phyloP scores from a whole-genome alignment of 164 flowering plant genomes.

The Paratinospora sagittata region DNA sequence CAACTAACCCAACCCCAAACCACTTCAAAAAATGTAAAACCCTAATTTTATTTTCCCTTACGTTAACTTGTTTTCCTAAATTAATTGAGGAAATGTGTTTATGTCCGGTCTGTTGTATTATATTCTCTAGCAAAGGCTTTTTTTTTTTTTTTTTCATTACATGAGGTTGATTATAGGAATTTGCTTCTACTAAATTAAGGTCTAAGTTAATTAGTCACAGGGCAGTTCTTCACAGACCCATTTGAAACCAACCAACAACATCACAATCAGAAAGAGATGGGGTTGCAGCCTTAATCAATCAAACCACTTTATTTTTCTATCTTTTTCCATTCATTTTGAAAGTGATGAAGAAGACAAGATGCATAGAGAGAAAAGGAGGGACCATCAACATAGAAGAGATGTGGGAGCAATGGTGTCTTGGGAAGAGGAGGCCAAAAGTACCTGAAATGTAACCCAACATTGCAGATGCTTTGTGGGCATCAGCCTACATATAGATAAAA shows the following conservation, averaged over 20 bases:
- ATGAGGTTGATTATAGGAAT: too few relatives aligned
- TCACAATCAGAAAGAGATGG: not conserved
- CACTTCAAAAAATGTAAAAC: too few relatives aligned
- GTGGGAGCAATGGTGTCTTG: not conserved
- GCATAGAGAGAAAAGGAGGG: not conserved
- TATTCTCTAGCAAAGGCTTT: too few relatives aligned
- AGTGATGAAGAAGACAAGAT: not conserved
- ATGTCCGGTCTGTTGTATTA: too few relatives aligned
- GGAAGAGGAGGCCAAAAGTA: not conserved
- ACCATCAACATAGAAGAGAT: too few relatives aligned
- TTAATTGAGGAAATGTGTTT: not conserved
- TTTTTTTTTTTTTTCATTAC: too few relatives aligned
- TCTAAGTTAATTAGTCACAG: not conserved
- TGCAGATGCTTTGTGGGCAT: too few relatives aligned
- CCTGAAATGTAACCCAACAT: not conserved
- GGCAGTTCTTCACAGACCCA: not conserved
- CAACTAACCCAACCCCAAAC: too few relatives aligned
- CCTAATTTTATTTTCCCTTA: too few relatives aligned
- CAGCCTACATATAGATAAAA: too few relatives aligned
- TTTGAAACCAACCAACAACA: not conserved
- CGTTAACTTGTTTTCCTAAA: too few relatives aligned
- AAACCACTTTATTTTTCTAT: not conserved
- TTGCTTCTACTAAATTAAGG: too few relatives aligned
- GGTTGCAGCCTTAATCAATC: not conserved
- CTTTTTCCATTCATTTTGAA: not conserved